Conservation (phyloP, 768 basidiomycete genomes). For the Plicaturopsis crispa region DNA sequence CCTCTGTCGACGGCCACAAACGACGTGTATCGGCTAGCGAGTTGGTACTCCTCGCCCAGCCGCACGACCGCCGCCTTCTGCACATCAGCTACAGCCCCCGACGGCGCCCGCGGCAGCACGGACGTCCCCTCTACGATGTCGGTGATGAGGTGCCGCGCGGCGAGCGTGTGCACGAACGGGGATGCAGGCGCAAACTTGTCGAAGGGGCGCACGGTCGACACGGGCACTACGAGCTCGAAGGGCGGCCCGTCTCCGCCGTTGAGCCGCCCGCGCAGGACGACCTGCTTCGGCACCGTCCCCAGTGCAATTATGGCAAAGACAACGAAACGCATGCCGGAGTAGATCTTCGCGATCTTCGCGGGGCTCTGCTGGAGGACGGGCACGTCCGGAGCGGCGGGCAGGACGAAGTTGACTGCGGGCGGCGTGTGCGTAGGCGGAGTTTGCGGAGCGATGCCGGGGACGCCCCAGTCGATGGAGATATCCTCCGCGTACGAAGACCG, state of each 20-base stretch:
- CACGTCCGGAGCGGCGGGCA: constrained; percentile 18
- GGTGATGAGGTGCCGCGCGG: constrained; percentile 47
- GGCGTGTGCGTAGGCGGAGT: neutral
- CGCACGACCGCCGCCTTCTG: constrained; percentile 38
- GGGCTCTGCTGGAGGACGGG: constrained; percentile 37
- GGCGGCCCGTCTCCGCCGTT: constrained; percentile 21
- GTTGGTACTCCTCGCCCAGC: constrained; percentile 42
- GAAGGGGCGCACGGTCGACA: constrained; percentile 21
- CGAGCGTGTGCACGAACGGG: constrained; percentile 43
- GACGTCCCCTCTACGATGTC: constrained; percentile 33
- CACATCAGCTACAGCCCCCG: constrained; percentile 23
- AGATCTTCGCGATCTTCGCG: constrained; percentile 20
- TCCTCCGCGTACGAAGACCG: constrained; percentile 36
- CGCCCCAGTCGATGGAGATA: constrained; percentile 44
- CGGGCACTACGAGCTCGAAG: constrained; percentile 23
- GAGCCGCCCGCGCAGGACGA: constrained; percentile 26
- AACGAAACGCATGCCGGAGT: constrained; percentile 26
- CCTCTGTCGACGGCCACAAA: constrained; percentile 42
- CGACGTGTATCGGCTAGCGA: constrained; percentile 45
- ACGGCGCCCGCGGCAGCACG: constrained; percentile 22
- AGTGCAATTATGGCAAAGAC: constrained; percentile 27
- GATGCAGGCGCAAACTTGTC: constrained; percentile 23
- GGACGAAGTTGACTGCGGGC: neutral
- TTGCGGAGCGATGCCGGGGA: too few species aligned
- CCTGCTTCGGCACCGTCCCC: constrained; percentile 20